A percentile compares a stretch with the other conserved stretches of the same genome.
Evolutionary conservation across 371 early-diverging fungal genomes (phyloP).

Genomic region (Chytridium lagenaria): DNA sequence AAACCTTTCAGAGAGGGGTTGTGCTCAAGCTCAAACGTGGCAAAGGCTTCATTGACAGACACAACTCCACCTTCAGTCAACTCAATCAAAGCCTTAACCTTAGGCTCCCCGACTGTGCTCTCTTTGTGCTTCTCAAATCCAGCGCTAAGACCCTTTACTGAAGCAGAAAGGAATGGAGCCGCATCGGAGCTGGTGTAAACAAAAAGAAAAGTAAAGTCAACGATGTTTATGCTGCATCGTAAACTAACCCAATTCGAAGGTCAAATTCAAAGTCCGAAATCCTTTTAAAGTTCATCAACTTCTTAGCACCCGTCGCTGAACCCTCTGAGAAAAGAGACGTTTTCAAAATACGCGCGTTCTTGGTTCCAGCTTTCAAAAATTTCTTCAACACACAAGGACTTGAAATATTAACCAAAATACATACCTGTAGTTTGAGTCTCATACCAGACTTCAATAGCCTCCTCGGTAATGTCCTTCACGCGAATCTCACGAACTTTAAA

Average conservation of each 20-base stretch:
- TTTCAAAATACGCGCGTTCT: conserved; percentile 39
- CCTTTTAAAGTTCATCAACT: conserved; percentile 84
- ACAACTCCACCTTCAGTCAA: conserved; percentile 67
- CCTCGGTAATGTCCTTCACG: conserved; percentile 80
- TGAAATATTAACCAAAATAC: background rate
- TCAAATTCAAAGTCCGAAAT: conserved; percentile 78
- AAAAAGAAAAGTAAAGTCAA: conserved; percentile 2
- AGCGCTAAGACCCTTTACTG: conserved; percentile 72
- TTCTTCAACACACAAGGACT: background rate
- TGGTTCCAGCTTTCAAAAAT: conserved; percentile 7
- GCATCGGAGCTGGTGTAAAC: conserved; percentile 39
- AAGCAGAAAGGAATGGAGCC: conserved; percentile 63
- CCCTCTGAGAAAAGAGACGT: conserved; percentile 71
- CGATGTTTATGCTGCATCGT: background rate
- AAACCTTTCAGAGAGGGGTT: conserved; percentile 38
- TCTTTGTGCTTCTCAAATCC: conserved; percentile 70
- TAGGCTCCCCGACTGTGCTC: conserved; percentile 67
- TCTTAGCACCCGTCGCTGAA: conserved; percentile 75
- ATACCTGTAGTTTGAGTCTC: conserved; percentile 61
- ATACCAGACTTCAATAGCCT: conserved; percentile 79
- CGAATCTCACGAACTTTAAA: conserved; percentile 83
- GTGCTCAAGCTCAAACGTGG: conserved; percentile 60
- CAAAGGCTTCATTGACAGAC: conserved; percentile 42
- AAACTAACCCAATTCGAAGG: conserved; percentile 60
- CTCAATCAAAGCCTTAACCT: conserved; percentile 81